Conservation (phyloP, 164 flowering plant genomes). For the Sextonia rubra region DNA sequence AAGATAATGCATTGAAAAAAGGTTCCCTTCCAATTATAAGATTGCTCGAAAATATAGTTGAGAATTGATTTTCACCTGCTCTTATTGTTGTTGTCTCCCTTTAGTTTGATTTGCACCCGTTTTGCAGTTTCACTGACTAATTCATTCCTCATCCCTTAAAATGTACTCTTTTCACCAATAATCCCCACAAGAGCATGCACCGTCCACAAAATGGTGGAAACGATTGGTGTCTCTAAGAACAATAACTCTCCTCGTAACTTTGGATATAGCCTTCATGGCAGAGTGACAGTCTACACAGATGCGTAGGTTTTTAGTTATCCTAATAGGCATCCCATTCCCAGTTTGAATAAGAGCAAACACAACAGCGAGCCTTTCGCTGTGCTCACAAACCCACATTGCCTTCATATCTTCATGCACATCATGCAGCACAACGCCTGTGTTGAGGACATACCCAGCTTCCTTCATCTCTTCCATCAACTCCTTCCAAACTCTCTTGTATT, state of each 20-base stretch:
- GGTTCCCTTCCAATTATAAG: too few relatives aligned
- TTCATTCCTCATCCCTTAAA: background rate
- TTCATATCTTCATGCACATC: conserved; percentile 27
- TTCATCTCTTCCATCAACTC: conserved; percentile 22
- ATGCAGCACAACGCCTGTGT: conserved; percentile 29
- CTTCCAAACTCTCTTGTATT: conserved; percentile 20
- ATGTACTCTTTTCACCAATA: conserved; percentile 8
- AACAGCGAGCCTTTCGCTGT: conserved; percentile 8
- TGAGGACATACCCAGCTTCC: conserved; percentile 26
- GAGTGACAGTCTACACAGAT: conserved; percentile 16
- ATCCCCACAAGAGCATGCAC: conserved; percentile 14
- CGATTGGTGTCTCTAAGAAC: conserved; percentile 14
- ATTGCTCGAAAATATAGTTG: too few relatives aligned
- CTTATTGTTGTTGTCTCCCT: too few relatives aligned
- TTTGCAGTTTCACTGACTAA: background rate
- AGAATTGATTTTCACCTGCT: too few relatives aligned
- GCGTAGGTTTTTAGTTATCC: conserved; percentile 17
- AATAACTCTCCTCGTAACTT: conserved; percentile 7
- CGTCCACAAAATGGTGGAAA: conserved; percentile 16
- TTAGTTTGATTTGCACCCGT: background rate
- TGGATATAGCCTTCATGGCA: conserved; percentile 13
- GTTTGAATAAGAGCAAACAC: conserved; percentile 26
- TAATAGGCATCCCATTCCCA: background rate
- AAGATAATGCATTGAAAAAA: too few relatives aligned
- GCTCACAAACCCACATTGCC: conserved; percentile 31